These are phyloP conservation scores for Jackrogersella multiformis DNA, from an alignment of 495 filamentous ascomycete species.

Conservation along the genomic window DNA sequence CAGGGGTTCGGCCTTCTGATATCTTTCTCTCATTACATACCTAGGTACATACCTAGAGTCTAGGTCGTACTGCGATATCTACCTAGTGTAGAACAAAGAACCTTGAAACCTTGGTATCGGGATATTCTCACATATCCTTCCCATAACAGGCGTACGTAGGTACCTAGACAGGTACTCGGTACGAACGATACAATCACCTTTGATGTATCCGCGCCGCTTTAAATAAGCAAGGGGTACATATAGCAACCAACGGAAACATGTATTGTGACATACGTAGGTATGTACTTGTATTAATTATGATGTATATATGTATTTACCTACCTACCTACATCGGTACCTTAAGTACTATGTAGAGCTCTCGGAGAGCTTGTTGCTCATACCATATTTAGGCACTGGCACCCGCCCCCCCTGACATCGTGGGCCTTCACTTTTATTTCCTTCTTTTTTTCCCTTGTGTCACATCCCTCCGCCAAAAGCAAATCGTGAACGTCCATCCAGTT, in stretches of 20 bases:
- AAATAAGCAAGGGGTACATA: constrained; percentile 18
- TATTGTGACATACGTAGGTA: constrained; percentile 11
- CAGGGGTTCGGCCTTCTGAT: constrained; percentile 28
- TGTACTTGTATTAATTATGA: neutral
- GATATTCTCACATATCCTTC: constrained; percentile 9
- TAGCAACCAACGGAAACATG: constrained; percentile 15
- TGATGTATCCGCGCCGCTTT: constrained; percentile 14
- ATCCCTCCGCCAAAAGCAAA: constrained; percentile 21
- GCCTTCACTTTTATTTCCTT: constrained; percentile 15
- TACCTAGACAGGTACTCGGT: no score
- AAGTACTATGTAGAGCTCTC: constrained; percentile 4
- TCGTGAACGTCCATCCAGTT: constrained; percentile 22
- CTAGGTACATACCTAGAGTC: no score
- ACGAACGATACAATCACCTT: constrained; percentile 3
- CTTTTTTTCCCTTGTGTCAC: constrained; percentile 15
- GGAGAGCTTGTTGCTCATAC: constrained; percentile 8
- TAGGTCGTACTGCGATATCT: neutral
- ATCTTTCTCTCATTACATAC: constrained; percentile 13
- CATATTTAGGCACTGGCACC: constrained; percentile 38
- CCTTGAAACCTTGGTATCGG: constrained; percentile 32
- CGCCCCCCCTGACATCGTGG: constrained; percentile 29
- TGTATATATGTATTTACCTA: constrained; percentile 9
- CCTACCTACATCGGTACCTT: neutral
- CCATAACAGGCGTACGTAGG: constrained; percentile 5
- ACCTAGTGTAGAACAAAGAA: constrained; percentile 18